phyloP scores from a whole-genome alignment of 2,329 filamentous ascomycete species.

The Colletotrichum karsti region DNA sequence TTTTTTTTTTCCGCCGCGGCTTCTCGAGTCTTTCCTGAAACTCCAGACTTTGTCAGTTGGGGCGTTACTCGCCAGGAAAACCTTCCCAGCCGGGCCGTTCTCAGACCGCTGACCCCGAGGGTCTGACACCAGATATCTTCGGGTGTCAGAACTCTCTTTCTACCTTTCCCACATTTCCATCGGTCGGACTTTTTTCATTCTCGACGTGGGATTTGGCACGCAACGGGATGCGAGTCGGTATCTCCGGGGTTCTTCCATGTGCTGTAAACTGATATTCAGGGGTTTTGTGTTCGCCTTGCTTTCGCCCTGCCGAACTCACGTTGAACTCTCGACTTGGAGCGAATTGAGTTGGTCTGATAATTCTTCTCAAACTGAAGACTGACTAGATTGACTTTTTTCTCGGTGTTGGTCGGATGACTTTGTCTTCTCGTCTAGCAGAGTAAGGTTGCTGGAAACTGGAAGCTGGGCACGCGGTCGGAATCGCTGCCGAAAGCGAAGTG shows the following conservation, averaged over 20 bases:
- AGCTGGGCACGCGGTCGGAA: neutral
- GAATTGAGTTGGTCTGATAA: constrained; percentile 26
- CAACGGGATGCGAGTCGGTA: neutral
- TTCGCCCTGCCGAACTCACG: neutral
- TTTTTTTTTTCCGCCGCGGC: neutral
- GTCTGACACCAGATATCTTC: constrained; percentile 1
- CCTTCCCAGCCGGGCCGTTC: neutral
- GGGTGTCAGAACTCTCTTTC: neutral
- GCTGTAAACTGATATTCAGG: neutral
- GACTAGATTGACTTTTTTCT: neutral
- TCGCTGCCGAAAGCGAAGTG: neutral
- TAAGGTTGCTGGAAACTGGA: neutral
- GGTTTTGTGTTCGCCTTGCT: constrained; percentile 4
- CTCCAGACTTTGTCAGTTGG: constrained; percentile 10
- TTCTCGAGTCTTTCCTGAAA: constrained; percentile 19
- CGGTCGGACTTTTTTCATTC: neutral
- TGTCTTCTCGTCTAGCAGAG: neutral
- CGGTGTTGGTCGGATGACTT: neutral
- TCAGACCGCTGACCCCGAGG: constrained; percentile 1
- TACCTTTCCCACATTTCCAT: neutral
- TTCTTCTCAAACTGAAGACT: neutral
- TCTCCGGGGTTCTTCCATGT: neutral
- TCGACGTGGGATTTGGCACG: neutral
- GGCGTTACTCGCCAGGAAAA: neutral
- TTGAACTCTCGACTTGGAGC: neutral